A percentile compares a stretch with the other conserved stretches of the same genome.
Evolutionary conservation across 208 protist species (phyloP).

Genomic region (Trypanosoma scelopori): DNA sequence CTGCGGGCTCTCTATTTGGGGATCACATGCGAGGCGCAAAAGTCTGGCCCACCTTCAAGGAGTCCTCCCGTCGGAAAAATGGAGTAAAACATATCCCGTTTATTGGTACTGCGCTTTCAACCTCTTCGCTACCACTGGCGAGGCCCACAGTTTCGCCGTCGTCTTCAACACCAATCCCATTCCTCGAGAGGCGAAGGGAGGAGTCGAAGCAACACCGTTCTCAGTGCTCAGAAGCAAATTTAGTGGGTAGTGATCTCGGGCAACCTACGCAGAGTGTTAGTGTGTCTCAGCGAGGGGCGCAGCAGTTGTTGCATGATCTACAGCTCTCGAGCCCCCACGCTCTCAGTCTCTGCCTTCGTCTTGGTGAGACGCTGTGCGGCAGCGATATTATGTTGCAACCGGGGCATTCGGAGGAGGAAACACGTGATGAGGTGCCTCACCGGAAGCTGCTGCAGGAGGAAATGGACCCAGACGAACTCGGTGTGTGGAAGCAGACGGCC

Average conservation of each 20-base stretch:
- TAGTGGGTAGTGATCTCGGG: background rate
- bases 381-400: slow-evolving; percentile 4
- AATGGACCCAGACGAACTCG: slow-evolving; percentile 56
- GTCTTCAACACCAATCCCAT: background rate
- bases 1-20: slow-evolving; percentile 24
- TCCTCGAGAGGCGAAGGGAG: background rate
- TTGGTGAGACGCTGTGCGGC: slow-evolving; percentile 6
- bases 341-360: slow-evolving; percentile 35
- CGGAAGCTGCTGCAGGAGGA: slow-evolving; percentile 53
- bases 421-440: slow-evolving; percentile 8
- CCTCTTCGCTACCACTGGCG: background rate
- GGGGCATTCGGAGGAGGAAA: background rate
- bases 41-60: background rate
- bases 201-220: background rate
- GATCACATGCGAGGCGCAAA: slow-evolving; percentile 24
- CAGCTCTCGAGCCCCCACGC: slow-evolving; percentile 21
- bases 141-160: background rate
- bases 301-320: slow-evolving; percentile 27
- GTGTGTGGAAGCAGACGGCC: slow-evolving; percentile 47
- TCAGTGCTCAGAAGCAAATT: background rate
- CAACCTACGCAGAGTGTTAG: background rate
- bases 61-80: background rate
- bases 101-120: slow-evolving; percentile 15
- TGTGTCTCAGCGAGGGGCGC: slow-evolving; percentile 15
- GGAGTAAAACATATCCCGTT: slow-evolving; percentile 5